Percentiles rank a stretch among this genome's conserved stretches.
phyloP scores from a whole-genome alignment of 352 stramenopile species.

The Pythium biforme region DNA sequence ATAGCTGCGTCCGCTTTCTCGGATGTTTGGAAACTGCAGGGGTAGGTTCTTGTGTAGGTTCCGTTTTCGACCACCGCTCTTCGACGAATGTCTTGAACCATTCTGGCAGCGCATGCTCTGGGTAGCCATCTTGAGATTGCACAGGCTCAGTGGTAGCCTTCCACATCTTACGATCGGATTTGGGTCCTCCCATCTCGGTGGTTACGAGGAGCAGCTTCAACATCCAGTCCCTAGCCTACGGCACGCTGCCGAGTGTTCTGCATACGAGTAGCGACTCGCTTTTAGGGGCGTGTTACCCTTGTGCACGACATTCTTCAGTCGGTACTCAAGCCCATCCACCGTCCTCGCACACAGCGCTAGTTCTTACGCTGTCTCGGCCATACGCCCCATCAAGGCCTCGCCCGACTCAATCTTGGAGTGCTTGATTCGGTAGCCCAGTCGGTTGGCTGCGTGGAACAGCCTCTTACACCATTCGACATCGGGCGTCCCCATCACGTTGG shows the following conservation, averaged over 20 bases:
- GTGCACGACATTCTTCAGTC: background rate
- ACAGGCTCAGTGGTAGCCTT: background rate
- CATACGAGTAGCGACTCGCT: slow-evolving; percentile 1
- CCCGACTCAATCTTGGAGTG: background rate
- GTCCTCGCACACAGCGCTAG: background rate
- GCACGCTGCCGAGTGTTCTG: background rate
- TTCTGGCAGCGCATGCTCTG: background rate
- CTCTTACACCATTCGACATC: background rate
- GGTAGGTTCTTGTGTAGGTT: background rate
- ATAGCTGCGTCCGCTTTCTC: no score
- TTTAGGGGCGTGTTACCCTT: background rate
- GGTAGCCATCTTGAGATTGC: background rate
- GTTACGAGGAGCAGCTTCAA: background rate
- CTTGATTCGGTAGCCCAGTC: background rate
- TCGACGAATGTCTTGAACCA: background rate
- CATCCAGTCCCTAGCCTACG: background rate
- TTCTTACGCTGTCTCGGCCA: background rate
- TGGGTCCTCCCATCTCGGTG: background rate
- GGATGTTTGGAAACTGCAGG: background rate
- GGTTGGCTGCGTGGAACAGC: background rate
- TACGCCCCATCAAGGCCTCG: background rate
- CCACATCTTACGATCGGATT: background rate
- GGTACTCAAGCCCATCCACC: background rate
- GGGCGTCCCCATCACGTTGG: background rate
- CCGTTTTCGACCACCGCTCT: background rate